Percentiles rank a stretch among this genome's conserved stretches.
Conservation (phyloP, 2,329 filamentous ascomycete species). For the Paecilomyces dactylethromorphus region DNA sequence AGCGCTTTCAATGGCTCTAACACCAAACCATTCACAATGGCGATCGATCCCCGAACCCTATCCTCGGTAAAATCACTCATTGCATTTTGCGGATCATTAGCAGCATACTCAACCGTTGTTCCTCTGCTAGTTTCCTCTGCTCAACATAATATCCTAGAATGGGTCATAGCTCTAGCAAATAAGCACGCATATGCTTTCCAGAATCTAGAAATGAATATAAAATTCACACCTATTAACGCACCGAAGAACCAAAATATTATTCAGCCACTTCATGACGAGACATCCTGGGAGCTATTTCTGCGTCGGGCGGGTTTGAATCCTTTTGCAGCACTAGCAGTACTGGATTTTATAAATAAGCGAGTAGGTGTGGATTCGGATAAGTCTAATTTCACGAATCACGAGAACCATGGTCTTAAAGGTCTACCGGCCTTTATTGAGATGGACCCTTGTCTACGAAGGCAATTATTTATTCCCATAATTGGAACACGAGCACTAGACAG, state of each 20-base stretch:
- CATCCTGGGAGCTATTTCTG: constrained; percentile 62
- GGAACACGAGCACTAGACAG: constrained; percentile 51
- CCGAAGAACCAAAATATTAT: constrained; percentile 5
- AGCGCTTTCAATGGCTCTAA: constrained; percentile 15
- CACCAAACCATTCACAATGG: constrained; percentile 3
- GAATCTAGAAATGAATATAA: not conserved
- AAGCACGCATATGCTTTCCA: constrained; percentile 30
- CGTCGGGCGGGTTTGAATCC: constrained; percentile 61
- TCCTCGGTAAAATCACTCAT: constrained; percentile 12
- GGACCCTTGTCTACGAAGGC: constrained; percentile 43
- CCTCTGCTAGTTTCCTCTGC: constrained; percentile 8
- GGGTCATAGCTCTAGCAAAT: constrained; percentile 49
- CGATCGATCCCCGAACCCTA: constrained; percentile 4
- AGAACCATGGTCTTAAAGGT: constrained; percentile 16
- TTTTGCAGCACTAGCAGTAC: constrained; percentile 62
- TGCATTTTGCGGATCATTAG: constrained; percentile 18
- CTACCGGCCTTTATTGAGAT: constrained; percentile 54
- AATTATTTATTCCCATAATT: constrained; percentile 46
- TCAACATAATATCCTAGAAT: constrained; percentile 43
- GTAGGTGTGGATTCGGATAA: not conserved
- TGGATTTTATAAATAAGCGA: constrained; percentile 31
- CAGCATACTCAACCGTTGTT: constrained; percentile 6
- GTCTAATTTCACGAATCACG: constrained; percentile 4
- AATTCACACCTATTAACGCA: constrained; percentile 6
- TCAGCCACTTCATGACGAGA: constrained; percentile 51